These are phyloP conservation scores for Heracleum sosnowskyi DNA, from an alignment of 129 eudicot genomes.

Conservation along the genomic window DNA sequence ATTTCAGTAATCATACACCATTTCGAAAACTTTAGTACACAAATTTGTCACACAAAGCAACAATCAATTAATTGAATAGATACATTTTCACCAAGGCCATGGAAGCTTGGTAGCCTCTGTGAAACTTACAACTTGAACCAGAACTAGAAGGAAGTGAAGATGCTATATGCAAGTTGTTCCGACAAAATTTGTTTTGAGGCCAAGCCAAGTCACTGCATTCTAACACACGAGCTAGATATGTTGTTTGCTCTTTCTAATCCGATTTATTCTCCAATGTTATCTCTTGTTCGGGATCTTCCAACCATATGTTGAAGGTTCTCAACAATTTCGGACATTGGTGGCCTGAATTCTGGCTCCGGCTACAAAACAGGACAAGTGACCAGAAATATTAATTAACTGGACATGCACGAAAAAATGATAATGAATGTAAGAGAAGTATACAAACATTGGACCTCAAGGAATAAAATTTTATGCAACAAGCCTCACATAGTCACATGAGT, in stretches of 20 bases:
- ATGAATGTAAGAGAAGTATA: neutral
- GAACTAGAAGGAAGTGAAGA: neutral
- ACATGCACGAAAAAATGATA: neutral
- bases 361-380: conserved; percentile 19
- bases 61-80: conserved; percentile 3
- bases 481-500: neutral
- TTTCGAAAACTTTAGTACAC: neutral
- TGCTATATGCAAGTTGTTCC: neutral
- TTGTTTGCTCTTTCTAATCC: neutral
- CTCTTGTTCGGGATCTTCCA: conserved; percentile 27
- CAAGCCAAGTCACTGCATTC: neutral
- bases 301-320: conserved; percentile 65
- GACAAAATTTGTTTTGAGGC: neutral
- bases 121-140: neutral
- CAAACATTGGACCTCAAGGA: neutral
- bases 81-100: neutral
- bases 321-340: conserved; percentile 90
- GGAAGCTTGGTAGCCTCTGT: neutral
- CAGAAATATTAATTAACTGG: neutral
- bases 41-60: neutral
- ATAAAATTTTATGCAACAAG: neutral
- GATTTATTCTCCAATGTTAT: neutral
- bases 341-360: conserved; percentile 94
- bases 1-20: neutral
- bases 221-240: neutral